Percentiles rank a stretch among this genome's conserved stretches.
These are phyloP conservation scores for Russula olivacea DNA, from an alignment of 768 basidiomycete genomes.

Conservation along the genomic window DNA sequence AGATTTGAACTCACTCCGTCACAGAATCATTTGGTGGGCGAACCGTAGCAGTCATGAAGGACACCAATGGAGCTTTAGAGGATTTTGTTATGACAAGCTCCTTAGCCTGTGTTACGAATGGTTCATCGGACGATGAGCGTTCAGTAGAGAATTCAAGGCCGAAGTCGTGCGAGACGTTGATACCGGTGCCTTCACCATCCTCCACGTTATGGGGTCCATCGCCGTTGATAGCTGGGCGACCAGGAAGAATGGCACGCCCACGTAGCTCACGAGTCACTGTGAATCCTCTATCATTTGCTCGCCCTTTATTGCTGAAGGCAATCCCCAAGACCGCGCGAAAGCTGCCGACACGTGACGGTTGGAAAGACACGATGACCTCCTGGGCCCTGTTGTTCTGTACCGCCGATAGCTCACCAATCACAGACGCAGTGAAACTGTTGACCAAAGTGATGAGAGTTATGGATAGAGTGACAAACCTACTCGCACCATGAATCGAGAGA, in stretches of 20 bases:
- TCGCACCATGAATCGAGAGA: constrained; percentile 1
- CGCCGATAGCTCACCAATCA: neutral
- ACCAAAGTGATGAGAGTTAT: neutral
- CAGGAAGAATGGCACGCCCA: constrained; percentile 1
- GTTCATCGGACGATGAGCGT: neutral
- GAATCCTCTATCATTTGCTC: neutral
- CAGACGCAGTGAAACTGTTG: constrained; percentile 6
- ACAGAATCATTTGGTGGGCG: neutral
- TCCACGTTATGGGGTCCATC: neutral
- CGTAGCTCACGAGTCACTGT: constrained; percentile 10
- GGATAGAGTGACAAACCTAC: neutral
- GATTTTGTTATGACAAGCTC: constrained; percentile 11
- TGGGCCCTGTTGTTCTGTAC: neutral
- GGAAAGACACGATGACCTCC: constrained; percentile 6
- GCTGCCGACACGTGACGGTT: constrained; percentile 2
- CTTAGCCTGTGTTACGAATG: neutral
- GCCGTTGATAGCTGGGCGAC: neutral
- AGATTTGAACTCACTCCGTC: neutral
- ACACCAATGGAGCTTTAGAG: neutral
- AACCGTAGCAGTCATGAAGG: neutral
- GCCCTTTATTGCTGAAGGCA: constrained; percentile 3
- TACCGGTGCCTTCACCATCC: neutral
- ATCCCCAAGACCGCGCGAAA: constrained; percentile 1
- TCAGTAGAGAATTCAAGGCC: constrained; percentile 17
- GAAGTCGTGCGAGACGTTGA: constrained; percentile 15